Evolutionary conservation across 345 rosid species (phyloP).

Genomic region (Acer saccharum): DNA sequence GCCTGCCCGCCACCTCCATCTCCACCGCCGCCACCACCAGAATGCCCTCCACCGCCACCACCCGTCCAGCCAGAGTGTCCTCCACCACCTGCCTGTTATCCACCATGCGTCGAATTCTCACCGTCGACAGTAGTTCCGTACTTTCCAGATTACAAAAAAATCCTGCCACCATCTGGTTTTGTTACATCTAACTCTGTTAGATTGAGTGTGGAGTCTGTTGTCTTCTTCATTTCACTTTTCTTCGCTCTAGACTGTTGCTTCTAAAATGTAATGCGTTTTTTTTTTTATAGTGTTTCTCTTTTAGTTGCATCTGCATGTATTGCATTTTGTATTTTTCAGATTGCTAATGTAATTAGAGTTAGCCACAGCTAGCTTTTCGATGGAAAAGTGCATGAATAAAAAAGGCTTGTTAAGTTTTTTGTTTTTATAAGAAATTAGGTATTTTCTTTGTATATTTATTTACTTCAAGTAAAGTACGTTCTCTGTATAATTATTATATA

Average conservation of each 20-base stretch:
- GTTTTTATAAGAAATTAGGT: background rate
- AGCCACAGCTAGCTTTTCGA: background rate
- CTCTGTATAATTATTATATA: too few species aligned
- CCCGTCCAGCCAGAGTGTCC: slow-evolving; percentile 19
- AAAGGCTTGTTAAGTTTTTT: background rate
- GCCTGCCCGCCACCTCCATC: slow-evolving; percentile 20
- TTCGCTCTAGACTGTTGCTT: slow-evolving; percentile 1
- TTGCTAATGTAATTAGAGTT: background rate
- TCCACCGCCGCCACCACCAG: slow-evolving; percentile 29
- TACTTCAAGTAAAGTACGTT: too few species aligned
- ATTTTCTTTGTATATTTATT: background rate
- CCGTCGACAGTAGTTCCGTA: slow-evolving; percentile 29
- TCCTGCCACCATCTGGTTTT: slow-evolving; percentile 26
- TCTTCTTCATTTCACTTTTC: background rate
- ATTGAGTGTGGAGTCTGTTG: background rate
- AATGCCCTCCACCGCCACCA: slow-evolving; percentile 32
- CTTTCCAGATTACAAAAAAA: slow-evolving; percentile 26
- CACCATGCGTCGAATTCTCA: slow-evolving; percentile 24
- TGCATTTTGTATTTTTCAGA: background rate
- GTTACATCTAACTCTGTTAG: background rate
- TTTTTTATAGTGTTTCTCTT: background rate
- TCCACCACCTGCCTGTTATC: slow-evolving; percentile 12
- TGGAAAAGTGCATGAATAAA: background rate
- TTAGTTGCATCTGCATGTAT: background rate
- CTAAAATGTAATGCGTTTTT: background rate